A percentile compares a stretch with the other conserved stretches of the same genome.
Conservation (phyloP, 345 rosid species). For the Cardamine occulta region DNA sequence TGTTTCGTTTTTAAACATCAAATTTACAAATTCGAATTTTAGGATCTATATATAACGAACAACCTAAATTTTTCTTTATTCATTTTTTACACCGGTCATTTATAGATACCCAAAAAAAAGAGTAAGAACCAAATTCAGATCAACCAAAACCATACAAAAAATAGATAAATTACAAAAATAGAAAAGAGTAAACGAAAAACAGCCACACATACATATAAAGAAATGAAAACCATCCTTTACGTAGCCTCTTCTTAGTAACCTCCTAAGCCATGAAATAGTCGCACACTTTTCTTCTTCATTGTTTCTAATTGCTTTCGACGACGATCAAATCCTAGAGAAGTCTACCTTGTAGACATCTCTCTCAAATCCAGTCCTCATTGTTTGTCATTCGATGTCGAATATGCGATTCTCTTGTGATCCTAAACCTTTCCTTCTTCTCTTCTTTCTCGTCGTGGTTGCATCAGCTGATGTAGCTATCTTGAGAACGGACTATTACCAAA, state of each 20-base stretch:
- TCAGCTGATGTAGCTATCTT: conserved; percentile 40
- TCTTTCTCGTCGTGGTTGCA: background rate
- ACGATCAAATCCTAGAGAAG: conserved; percentile 34
- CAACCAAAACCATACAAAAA: conserved; percentile 38
- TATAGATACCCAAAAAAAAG: conserved; percentile 13
- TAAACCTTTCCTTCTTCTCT: conserved; percentile 22
- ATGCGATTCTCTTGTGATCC: conserved; percentile 25
- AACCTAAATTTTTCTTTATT: conserved; percentile 1
- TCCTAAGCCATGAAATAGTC: conserved; percentile 43
- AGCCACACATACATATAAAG: conserved; percentile 40
- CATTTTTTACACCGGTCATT: conserved; percentile 7
- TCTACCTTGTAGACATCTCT: conserved; percentile 42
- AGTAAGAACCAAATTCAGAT: conserved; percentile 17
- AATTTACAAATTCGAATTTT: background rate
- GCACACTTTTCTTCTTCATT: conserved; percentile 19
- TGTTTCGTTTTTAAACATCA: background rate
- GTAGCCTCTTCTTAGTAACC: conserved; percentile 38
- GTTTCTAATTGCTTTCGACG: conserved; percentile 28
- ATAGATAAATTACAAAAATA: conserved; percentile 39
- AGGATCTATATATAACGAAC: conserved; percentile 9
- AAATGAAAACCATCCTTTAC: conserved; percentile 33
- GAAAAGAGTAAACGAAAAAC: conserved; percentile 28
- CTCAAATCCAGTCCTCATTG: background rate
- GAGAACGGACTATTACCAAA: conserved; percentile 51
- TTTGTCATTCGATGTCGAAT: background rate